Conservation (phyloP, 805 yeast species). For the Sungouiella blattae region DNA sequence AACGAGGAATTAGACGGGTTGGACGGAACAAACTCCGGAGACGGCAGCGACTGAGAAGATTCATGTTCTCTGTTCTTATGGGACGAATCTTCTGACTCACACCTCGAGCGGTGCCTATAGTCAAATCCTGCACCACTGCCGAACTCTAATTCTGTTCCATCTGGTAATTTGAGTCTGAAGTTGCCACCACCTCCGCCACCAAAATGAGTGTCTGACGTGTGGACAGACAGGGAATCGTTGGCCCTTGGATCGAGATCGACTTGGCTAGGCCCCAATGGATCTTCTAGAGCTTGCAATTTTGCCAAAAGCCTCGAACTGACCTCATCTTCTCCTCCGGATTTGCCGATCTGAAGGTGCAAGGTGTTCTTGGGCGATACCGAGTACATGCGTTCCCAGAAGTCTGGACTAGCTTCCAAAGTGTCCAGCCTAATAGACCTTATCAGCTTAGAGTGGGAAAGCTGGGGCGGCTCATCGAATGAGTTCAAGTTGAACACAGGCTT, state of each 20-base stretch:
- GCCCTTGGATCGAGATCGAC: too few species aligned
- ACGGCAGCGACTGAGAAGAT: too few species aligned
- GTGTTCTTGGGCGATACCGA: conserved; percentile 42
- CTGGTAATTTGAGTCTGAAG: conserved; percentile 18
- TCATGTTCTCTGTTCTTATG: too few species aligned
- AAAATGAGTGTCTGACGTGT: conserved; percentile 10
- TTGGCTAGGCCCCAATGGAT: too few species aligned
- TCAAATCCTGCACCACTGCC: conserved; percentile 30
- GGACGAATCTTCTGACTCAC: too few species aligned
- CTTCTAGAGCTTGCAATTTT: too few species aligned
- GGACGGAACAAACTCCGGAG: too few species aligned
- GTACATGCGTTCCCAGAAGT: conserved; percentile 36
- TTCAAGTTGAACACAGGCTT: conserved; percentile 12
- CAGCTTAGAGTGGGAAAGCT: conserved; percentile 2
- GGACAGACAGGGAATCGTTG: conserved; percentile 1
- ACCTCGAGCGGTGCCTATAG: conserved; percentile 19
- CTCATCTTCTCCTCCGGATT: conserved; percentile 19
- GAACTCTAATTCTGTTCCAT: conserved; percentile 20
- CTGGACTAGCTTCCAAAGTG: too few species aligned
- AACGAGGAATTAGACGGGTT: too few species aligned
- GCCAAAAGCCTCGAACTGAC: conserved; percentile 1
- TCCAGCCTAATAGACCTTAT: too few species aligned
- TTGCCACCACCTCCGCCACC: conserved; percentile 29
- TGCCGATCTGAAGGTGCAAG: conserved; percentile 26
- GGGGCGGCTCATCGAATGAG: conserved; percentile 3